A percentile compares a stretch with the other conserved stretches of the same genome.
Evolutionary conservation across 148 eudicot species (phyloP).

Genomic region (Silene latifolia): DNA sequence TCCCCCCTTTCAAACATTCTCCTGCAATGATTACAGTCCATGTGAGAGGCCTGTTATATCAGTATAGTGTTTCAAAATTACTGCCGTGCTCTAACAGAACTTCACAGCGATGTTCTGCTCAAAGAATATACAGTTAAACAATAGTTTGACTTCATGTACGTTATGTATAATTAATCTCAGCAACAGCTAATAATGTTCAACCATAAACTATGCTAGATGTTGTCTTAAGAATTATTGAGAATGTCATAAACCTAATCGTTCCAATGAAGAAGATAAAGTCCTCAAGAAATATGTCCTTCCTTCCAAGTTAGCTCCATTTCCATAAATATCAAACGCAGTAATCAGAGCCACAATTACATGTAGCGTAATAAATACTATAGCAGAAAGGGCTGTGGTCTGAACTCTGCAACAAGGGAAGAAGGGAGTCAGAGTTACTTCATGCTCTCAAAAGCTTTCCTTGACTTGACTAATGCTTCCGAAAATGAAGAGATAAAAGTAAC

Average conservation of each 20-base stretch:
- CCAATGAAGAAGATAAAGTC: constrained; percentile 17
- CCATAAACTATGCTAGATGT: background rate
- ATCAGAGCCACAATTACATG: constrained; percentile 32
- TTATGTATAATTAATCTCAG: background rate
- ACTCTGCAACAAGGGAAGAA: constrained; percentile 24
- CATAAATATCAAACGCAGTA: constrained; percentile 28
- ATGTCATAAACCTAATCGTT: constrained; percentile 27
- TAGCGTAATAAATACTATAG: constrained; percentile 29
- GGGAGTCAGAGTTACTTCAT: background rate
- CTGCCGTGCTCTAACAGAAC: background rate
- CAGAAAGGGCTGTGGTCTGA: constrained; percentile 14
- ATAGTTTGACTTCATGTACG: background rate
- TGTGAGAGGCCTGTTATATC: background rate
- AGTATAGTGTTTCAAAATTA: background rate
- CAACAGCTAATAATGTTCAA: background rate
- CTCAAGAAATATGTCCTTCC: constrained; percentile 17
- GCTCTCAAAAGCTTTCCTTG: background rate
- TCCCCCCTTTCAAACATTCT: background rate
- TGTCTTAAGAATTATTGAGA: background rate
- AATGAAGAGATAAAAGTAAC: constrained; percentile 2
- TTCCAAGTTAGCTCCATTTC: constrained; percentile 20
- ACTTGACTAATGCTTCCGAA: background rate
- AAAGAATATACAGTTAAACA: background rate
- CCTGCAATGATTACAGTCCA: background rate
- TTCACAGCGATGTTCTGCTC: background rate